Evolutionary conservation across 352 stramenopile species (phyloP).

Genomic region (Plasmopara viticola): DNA sequence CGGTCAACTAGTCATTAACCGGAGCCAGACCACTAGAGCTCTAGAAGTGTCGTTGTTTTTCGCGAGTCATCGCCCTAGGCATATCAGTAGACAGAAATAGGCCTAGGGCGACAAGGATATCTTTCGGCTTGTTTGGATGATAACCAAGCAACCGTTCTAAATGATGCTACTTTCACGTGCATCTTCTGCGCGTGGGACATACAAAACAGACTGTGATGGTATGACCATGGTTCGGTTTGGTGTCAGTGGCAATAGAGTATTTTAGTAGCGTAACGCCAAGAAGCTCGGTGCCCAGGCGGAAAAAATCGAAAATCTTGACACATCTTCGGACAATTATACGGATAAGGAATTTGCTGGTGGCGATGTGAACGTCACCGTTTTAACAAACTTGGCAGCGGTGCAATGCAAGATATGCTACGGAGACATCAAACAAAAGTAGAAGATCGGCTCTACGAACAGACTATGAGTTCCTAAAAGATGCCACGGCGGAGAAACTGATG

Average conservation of each 20-base stretch:
- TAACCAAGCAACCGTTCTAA: slow-evolving; percentile 45
- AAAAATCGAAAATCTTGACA: slow-evolving; percentile 38
- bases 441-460: slow-evolving; percentile 36
- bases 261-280: slow-evolving; percentile 66
- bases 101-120: slow-evolving; percentile 77
- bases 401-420: slow-evolving; percentile 36
- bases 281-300: slow-evolving; percentile 55
- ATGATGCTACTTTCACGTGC: slow-evolving; percentile 55
- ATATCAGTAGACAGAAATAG: slow-evolving; percentile 55
- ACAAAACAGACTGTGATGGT: slow-evolving; percentile 51
- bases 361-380: slow-evolving; percentile 7
- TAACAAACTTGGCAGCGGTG: slow-evolving; percentile 15
- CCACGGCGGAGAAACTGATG: slow-evolving; percentile 37
- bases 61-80: slow-evolving; percentile 46
- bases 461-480: slow-evolving; percentile 42
- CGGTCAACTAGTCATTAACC: slow-evolving; percentile 65
- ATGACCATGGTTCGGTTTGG: slow-evolving; percentile 77
- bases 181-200: slow-evolving; percentile 27
- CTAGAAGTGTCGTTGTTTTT: slow-evolving; percentile 61
- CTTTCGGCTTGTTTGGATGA: slow-evolving; percentile 76
- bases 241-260: slow-evolving; percentile 41
- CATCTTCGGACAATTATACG: slow-evolving; percentile 42
- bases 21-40: slow-evolving; percentile 25
- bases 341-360: slow-evolving; percentile 9
- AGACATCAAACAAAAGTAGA: slow-evolving; percentile 39